These are phyloP conservation scores for Kernera saxatilis DNA, from an alignment of 345 rosid genomes.

Conservation along the genomic window DNA sequence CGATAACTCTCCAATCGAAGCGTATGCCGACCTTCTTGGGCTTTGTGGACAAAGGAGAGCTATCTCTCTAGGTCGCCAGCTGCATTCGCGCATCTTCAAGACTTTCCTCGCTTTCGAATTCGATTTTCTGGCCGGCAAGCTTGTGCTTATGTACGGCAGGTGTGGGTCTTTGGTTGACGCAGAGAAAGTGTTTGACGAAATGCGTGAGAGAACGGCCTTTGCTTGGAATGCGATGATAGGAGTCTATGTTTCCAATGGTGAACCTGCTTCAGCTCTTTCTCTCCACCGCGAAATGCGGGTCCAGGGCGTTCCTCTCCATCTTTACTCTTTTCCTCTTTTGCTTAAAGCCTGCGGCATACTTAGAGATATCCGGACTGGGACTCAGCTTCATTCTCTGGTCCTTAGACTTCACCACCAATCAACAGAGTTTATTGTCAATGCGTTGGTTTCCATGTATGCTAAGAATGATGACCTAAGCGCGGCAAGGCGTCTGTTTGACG, in stretches of 20 bases:
- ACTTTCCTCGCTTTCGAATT: conserved; percentile 16
- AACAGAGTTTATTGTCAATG: conserved; percentile 45
- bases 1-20: conserved; percentile 22
- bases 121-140: conserved; percentile 52
- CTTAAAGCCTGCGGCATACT: conserved; percentile 59
- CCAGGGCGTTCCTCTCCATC: conserved; percentile 46
- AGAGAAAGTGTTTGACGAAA: conserved; percentile 55
- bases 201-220: conserved; percentile 51
- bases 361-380: conserved; percentile 37
- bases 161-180: conserved; percentile 52
- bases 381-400: conserved; percentile 57
- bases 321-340: conserved; percentile 51
- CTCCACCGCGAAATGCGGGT: conserved; percentile 46
- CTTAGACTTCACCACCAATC: conserved; percentile 46
- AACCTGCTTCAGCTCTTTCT: conserved; percentile 45
- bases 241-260: conserved; percentile 49
- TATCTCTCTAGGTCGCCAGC: conserved; percentile 43
- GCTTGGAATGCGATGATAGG: conserved; percentile 84
- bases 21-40: conserved; percentile 43
- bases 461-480: conserved; percentile 55
- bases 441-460: conserved; percentile 75
- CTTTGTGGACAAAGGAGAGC: conserved; percentile 43
- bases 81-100: conserved; percentile 54
- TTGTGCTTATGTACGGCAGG: conserved; percentile 68
- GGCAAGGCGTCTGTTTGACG: conserved; percentile 60